Evolutionary conservation across 176 grass and related monocot species (phyloP).

Genomic region (Eleusine coracana): DNA sequence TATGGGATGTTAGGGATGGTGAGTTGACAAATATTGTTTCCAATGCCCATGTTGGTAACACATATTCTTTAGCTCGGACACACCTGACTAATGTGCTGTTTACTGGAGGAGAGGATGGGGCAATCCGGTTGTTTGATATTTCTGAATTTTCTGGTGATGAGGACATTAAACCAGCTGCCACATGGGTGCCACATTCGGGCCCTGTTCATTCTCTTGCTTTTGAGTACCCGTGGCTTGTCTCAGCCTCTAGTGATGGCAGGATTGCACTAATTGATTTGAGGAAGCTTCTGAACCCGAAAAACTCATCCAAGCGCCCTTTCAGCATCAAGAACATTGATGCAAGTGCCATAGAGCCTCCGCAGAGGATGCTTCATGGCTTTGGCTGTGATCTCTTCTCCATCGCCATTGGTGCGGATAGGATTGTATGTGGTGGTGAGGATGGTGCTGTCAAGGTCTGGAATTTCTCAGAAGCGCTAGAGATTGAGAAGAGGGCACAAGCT

Average conservation of each 20-base stretch:
- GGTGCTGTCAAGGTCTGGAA: conserved; percentile 88
- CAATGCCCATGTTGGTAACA: conserved; percentile 73
- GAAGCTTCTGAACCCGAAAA: conserved; percentile 58
- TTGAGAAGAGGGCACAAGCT: conserved; percentile 74
- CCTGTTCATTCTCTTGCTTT: conserved; percentile 85
- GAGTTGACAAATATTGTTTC: conserved; percentile 58
- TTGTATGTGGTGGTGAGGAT: conserved; percentile 91
- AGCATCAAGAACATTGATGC: conserved; percentile 48
- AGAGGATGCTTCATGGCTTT: conserved; percentile 93
- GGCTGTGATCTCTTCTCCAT: conserved; percentile 84
- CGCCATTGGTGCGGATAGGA: conserved; percentile 72
- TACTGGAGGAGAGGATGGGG: conserved; percentile 88
- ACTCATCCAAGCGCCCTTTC: conserved; percentile 34
- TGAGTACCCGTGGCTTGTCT: conserved; percentile 96
- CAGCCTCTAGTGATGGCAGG: conserved; percentile 82
- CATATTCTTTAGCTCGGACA: conserved; percentile 70
- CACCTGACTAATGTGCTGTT: conserved; percentile 70
- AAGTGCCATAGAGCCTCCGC: conserved; percentile 66
- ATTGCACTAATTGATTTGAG: conserved; percentile 80
- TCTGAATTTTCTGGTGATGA: conserved; percentile 43
- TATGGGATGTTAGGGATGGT: conserved; percentile 69
- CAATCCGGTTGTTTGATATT: conserved; percentile 68
- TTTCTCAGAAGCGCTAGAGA: conserved; percentile 86
- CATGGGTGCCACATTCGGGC: conserved; percentile 81
- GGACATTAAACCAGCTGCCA: conserved; percentile 69